Percentiles rank a stretch among this genome's conserved stretches.
Evolutionary conservation across 2,329 filamentous ascomycete species (phyloP).

Genomic region (Cladosporium sp.): DNA sequence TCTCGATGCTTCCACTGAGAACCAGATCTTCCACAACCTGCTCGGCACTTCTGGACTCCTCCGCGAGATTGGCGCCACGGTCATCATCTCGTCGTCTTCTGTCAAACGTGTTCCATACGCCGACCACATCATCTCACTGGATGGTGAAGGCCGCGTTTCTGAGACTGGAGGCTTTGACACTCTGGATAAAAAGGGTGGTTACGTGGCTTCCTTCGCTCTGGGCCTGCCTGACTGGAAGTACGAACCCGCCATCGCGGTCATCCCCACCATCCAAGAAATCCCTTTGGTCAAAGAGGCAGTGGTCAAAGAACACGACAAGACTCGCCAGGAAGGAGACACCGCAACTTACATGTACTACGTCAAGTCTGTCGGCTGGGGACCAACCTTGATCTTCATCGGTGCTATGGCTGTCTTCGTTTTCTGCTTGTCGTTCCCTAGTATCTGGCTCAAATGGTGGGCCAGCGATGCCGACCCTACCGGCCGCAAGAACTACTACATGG

Average conservation of each 20-base stretch:
- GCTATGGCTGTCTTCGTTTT: slow-evolving; percentile 20
- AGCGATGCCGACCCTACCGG: slow-evolving; percentile 21
- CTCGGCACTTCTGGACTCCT: slow-evolving; percentile 52
- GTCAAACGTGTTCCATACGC: slow-evolving; percentile 37
- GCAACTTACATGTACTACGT: slow-evolving; percentile 37
- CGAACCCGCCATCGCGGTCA: background rate
- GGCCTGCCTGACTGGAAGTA: slow-evolving; percentile 14
- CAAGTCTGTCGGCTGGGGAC: slow-evolving; percentile 19
- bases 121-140: slow-evolving; percentile 47
- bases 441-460: slow-evolving; percentile 56
- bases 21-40: slow-evolving; percentile 51
- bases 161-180: slow-evolving; percentile 43
- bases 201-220: slow-evolving; percentile 18
- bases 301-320: slow-evolving; percentile 43
- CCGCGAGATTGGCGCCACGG: slow-evolving; percentile 42
- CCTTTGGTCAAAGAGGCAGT: slow-evolving; percentile 23
- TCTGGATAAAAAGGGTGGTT: slow-evolving; percentile 23
- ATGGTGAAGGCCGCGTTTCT: slow-evolving; percentile 32
- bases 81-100: slow-evolving; percentile 45
- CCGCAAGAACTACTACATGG: slow-evolving; percentile 14
- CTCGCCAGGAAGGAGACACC: slow-evolving; percentile 45
- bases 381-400: slow-evolving; percentile 17
- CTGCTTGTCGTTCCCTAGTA: slow-evolving; percentile 41
- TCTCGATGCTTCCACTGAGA: slow-evolving; percentile 53
- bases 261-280: background rate